A percentile compares a stretch with the other conserved stretches of the same genome.
Conservation (phyloP, 2,329 filamentous ascomycete species). For the Cladosporium halotolerans region DNA sequence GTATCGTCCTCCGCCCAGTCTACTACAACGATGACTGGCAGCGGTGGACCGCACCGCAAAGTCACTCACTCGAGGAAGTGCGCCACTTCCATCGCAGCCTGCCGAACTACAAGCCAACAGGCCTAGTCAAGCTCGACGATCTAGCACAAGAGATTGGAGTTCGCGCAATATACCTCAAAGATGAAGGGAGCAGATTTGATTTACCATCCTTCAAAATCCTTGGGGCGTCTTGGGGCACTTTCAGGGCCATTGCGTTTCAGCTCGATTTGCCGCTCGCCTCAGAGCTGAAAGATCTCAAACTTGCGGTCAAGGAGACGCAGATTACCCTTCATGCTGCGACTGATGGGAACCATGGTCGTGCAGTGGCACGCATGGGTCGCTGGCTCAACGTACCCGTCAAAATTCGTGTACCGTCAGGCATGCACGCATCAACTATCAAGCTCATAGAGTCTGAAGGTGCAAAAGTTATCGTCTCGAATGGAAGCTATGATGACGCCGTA, state of each 20-base stretch:
- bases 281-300: constrained; percentile 38
- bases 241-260: constrained; percentile 46
- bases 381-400: constrained; percentile 48
- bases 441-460: constrained; percentile 58
- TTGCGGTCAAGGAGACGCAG: not conserved
- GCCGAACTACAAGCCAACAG: constrained; percentile 50
- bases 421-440: constrained; percentile 48
- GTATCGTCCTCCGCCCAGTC: too few relatives aligned
- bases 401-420: constrained; percentile 56
- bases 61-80: not conserved
- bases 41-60: not conserved
- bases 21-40: constrained; percentile 3
- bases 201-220: constrained; percentile 72
- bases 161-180: constrained; percentile 56
- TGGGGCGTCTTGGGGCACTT: constrained; percentile 66
- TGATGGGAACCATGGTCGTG: constrained; percentile 69
- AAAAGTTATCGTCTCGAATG: constrained; percentile 45
- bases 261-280: constrained; percentile 39
- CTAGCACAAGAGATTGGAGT: constrained; percentile 54
- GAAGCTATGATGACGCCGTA: constrained; percentile 59
- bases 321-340: constrained; percentile 56
- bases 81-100: constrained; percentile 50
- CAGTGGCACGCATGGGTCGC: constrained; percentile 60
- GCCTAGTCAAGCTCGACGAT: constrained; percentile 45
- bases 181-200: constrained; percentile 60